Evolutionary conservation across 805 yeast species (phyloP), one percentile per base, ranked within the genome.

Genomic region (Starmerella bacillaris): DNA sequence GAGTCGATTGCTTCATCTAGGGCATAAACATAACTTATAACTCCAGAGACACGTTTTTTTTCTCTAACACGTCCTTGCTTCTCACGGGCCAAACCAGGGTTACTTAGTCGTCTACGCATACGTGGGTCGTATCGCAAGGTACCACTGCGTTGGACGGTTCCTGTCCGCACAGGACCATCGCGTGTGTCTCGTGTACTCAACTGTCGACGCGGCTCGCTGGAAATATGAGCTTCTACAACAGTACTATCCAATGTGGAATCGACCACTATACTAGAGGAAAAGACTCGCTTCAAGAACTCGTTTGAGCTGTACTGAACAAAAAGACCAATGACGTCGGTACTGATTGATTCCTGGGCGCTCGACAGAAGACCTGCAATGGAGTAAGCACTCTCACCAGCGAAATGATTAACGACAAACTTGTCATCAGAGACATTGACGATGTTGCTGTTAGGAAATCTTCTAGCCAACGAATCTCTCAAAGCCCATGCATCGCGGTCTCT

Each of bases 331-430:
- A 59, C 50, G 34, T 60, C 64, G n/a, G 60, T 54, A 12, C 62
- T 54, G 14, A 60, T 54, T 18, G 70, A 65, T 43, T 70, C 75
- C 18, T 61, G 59, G 42, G 68, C 67, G 40, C 68, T 67, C 29
- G 63, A 64, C 17, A 70, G 51, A 59, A 74, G 57, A 37, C 60
- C 59, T 22, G 63, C 67, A 18, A 65, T 65, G 24, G 64, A 55
- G 45, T 70, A 70, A 42, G 65, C 72, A 18, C 70, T 74, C 40
- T 60, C 63, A 8, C 74, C 76, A 29, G 73, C 73, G 45, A 65
- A 70, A 48, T 70, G 77, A 27, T 66, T 59, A 7, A 70, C 60
- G 7, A 66, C 52, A 44, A 70, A 70, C 1, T 70, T 67, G 36
- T 55, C 51, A 33, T 60, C 58, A 21, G 59, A 55, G 8, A 52